These are phyloP conservation scores for Pestalotiopsis sp. DNA, from an alignment of 2,329 filamentous ascomycete genomes.

Conservation along the genomic window DNA sequence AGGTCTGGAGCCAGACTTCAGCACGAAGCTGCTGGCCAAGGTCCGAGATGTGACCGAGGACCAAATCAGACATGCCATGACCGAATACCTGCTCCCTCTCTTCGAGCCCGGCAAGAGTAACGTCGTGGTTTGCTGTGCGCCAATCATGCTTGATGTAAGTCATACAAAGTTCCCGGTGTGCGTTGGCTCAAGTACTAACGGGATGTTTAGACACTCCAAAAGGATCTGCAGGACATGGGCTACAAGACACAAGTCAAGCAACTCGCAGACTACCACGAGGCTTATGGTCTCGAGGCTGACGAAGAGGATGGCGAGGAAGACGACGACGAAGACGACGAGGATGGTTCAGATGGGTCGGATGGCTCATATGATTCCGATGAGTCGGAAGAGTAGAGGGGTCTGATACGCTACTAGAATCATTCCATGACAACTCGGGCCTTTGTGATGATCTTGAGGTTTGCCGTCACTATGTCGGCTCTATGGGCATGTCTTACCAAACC, in stretches of 20 bases:
- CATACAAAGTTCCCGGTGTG: neutral
- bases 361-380: constrained; percentile 19
- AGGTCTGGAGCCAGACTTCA: constrained; percentile 76
- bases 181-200: constrained; percentile 21
- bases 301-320: constrained; percentile 54
- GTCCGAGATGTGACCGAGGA: constrained; percentile 77
- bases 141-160: constrained; percentile 81
- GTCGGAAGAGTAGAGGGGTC: constrained; percentile 3
- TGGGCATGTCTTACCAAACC: too few species aligned
- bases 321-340: constrained; percentile 23
- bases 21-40: constrained; percentile 73
- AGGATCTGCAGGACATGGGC: constrained; percentile 73
- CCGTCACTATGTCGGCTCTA: too few species aligned
- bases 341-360: constrained; percentile 19
- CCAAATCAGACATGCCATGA: constrained; percentile 76
- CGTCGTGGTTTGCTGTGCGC: constrained; percentile 85
- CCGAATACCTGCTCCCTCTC: constrained; percentile 74
- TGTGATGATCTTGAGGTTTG: too few species aligned
- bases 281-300: constrained; percentile 76
- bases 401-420: too few species aligned
- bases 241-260: constrained; percentile 78
- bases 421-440: too few species aligned
- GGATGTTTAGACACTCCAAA: constrained; percentile 66
- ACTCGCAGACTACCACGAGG: constrained; percentile 82
- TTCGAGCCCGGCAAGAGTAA: constrained; percentile 84